Conservation (phyloP, 164 flowering plant genomes). For the Santalum album region DNA sequence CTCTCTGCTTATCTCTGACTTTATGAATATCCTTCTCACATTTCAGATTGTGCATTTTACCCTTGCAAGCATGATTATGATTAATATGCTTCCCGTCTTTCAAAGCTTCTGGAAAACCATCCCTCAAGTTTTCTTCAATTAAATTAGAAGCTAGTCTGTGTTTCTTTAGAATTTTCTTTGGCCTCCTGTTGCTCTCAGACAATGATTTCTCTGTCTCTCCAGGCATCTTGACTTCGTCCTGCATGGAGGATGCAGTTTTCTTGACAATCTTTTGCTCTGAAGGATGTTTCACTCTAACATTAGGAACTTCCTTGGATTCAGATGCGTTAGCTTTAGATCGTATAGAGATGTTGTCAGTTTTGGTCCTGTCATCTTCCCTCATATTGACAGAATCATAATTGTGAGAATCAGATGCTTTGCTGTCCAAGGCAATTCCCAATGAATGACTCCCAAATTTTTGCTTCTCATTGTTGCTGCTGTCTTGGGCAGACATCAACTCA, state of each 20-base stretch:
- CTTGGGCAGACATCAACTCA: slow-evolving; percentile 17
- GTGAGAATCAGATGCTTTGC: slow-evolving; percentile 7
- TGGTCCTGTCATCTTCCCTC: slow-evolving; percentile 15
- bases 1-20: slow-evolving; percentile 11
- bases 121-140: slow-evolving; percentile 18
- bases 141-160: slow-evolving; percentile 14
- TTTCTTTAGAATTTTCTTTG: slow-evolving; percentile 19
- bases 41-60: slow-evolving; percentile 15
- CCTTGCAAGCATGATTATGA: slow-evolving; percentile 16
- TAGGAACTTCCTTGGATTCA: slow-evolving; percentile 20
- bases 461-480: slow-evolving; percentile 18
- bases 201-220: slow-evolving; percentile 12
- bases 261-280: slow-evolving; percentile 11
- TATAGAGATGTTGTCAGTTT: slow-evolving; percentile 13
- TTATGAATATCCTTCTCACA: slow-evolving; percentile 14
- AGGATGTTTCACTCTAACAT: slow-evolving; percentile 12
- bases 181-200: slow-evolving; percentile 31
- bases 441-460: slow-evolving; percentile 14
- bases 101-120: slow-evolving; percentile 12
- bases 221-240: slow-evolving; percentile 10
- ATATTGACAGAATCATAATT: slow-evolving; percentile 11
- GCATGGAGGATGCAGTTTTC: slow-evolving; percentile 12
- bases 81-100: slow-evolving; percentile 18
- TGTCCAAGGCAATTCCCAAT: slow-evolving; percentile 15
- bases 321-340: slow-evolving; percentile 8